Evolutionary conservation across 2,329 filamentous ascomycete species (phyloP).

Genomic region (Trichophyton simii): DNA sequence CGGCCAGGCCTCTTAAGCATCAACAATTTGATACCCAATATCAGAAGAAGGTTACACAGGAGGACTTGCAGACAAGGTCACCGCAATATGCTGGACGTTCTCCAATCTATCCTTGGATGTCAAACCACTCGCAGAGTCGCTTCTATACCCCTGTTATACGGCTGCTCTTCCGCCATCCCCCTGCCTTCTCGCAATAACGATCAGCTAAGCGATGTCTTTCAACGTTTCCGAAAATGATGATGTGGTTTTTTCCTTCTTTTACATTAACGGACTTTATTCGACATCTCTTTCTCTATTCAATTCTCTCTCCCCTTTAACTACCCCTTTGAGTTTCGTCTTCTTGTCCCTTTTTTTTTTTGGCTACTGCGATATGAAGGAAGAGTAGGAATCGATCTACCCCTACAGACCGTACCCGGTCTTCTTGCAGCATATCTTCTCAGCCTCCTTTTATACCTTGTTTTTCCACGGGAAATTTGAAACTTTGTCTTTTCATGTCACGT

Average conservation of each 20-base stretch:
- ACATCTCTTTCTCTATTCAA: background rate
- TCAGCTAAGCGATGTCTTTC: background rate
- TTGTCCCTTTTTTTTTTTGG: conserved; percentile 4
- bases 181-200: background rate
- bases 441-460: background rate
- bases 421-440: background rate
- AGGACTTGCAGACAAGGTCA: background rate
- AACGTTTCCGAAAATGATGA: background rate
- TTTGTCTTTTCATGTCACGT: background rate
- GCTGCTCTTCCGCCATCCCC: background rate
- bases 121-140: background rate
- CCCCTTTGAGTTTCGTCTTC: conserved; percentile 2
- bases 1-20: conserved; percentile 6
- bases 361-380: conserved; percentile 1
- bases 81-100: background rate
- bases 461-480: background rate
- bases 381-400: background rate
- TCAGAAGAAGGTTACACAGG: background rate
- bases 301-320: conserved; percentile 1
- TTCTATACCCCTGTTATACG: background rate
- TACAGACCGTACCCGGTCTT: background rate
- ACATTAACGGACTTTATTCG: background rate
- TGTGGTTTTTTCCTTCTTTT: background rate
- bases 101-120: background rate
- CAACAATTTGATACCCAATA: background rate